phyloP scores from a whole-genome alignment of 345 rosid species.

The Dimocarpus longan region DNA sequence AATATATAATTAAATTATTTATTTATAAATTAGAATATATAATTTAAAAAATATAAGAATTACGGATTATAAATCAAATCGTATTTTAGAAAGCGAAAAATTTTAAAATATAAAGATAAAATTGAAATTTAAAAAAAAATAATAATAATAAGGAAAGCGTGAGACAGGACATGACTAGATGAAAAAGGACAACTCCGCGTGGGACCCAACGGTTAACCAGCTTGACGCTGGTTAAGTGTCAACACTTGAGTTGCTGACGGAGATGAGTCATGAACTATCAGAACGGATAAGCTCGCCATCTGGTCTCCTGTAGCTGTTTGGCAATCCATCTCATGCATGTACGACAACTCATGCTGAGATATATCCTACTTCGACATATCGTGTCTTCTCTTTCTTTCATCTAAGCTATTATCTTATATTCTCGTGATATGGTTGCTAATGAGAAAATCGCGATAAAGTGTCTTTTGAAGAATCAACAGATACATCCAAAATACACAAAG shows the following conservation, averaged over 20 bases:
- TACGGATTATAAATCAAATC: no score
- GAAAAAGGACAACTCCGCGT: neutral
- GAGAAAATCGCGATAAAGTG: slow-evolving; percentile 7
- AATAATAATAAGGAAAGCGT: no score
- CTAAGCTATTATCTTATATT: no score
- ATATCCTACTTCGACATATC: neutral
- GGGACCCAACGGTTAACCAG: neutral
- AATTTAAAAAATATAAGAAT: no score
- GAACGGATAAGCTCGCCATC: slow-evolving; percentile 25
- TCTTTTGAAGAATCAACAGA: neutral
- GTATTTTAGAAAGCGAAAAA: no score
- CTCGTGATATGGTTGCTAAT: neutral
- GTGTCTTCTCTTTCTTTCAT: neutral
- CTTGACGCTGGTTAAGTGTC: no score
- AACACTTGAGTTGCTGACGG: neutral
- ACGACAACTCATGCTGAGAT: neutral
- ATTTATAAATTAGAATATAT: no score
- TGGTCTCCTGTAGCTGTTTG: neutral
- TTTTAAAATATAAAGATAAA: no score
- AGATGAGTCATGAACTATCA: slow-evolving; percentile 13
- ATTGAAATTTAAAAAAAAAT: no score
- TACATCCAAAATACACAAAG: neutral
- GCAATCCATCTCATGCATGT: neutral
- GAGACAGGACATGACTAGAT: neutral
- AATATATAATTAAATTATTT: no score